Base-by-base conservation (phyloP, 345 rosid species). In the Iberis pinnata region DNA sequence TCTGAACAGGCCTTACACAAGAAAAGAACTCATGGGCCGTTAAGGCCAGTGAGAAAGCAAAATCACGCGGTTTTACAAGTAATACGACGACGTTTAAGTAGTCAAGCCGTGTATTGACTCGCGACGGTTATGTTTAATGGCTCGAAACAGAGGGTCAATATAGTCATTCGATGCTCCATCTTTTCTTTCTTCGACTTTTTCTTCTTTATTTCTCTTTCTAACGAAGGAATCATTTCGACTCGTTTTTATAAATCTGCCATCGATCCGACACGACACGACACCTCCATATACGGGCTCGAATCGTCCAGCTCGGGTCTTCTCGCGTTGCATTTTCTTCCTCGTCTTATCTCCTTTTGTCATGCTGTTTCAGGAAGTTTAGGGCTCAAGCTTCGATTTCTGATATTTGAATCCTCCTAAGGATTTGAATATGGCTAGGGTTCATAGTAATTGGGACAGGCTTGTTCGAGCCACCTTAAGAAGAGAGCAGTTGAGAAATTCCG, bases 381-480 rank as follows among this genome's bases (percentile, higher is more conserved):
- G 15, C 49, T 40, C 9, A 5, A 32, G 47, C 18, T 49, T 41
- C 17, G 35, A 22, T 53, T 49, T 11, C 39, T 25, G 69, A 68
- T 55, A 15, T 63, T 49, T 15, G 60, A 55, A 49, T 49, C 47
- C 58, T 35, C 35, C 43, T 12, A 29, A 56, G 41, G 74, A 61
- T 62, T 36, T 65, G 51, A 52, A 60, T 45, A 90, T 90, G 98
- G 64, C 80, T 72, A 68, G 83, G 78, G 83, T 57, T 76, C 48
- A 63, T 50, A 65, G 73, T 41, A 92, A 80, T 49, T 92, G 98
- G 98, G 82, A 81, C 37, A 66, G 97, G 69, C 77, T 88, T 42
- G 90, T 88, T 58, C 79, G 97, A 46, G 94, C 98, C 48, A 80
- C 97, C 40, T 63, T 92, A 70, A 72, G 73, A 46, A 74, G 93